A percentile compares a stretch with the other conserved stretches of the same genome.
phyloP scores from a whole-genome alignment of 768 basidiomycete genomes.

The Lenzites betulinus region DNA sequence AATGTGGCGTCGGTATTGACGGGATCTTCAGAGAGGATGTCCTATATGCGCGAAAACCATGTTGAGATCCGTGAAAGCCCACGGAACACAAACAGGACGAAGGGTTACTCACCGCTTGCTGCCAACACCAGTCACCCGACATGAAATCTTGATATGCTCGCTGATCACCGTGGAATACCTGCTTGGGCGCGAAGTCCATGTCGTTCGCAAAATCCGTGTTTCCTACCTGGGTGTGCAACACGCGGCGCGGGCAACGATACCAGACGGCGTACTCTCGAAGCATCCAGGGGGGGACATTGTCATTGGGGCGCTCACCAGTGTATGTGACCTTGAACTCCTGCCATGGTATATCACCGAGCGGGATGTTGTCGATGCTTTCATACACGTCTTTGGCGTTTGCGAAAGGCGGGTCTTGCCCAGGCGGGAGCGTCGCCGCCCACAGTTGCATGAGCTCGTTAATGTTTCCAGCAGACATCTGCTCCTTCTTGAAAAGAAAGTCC shows the following conservation, averaged over 20 bases:
- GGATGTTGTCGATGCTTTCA: conserved; percentile 31
- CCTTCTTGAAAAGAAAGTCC: conserved; percentile 14
- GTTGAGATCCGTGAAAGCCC: no score
- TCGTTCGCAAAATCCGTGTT: conserved; percentile 24
- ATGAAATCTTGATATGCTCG: conserved; percentile 23
- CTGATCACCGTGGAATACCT: conserved; percentile 10
- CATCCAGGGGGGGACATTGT: conserved; percentile 30
- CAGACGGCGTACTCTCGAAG: conserved; percentile 23
- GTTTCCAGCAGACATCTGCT: conserved; percentile 8
- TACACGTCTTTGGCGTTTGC: conserved; percentile 24
- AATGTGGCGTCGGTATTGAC: background rate
- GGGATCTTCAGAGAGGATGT: background rate
- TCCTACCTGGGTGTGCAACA: conserved; percentile 24
- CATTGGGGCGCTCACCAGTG: background rate
- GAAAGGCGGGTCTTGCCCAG: background rate
- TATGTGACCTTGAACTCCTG: conserved; percentile 35
- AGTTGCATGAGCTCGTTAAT: conserved; percentile 22
- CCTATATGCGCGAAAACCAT: background rate
- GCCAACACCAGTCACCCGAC: conserved; percentile 12
- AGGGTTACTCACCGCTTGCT: conserved; percentile 7
- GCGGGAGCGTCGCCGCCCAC: conserved; percentile 3
- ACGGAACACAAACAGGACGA: no score
- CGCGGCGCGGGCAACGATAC: conserved; percentile 19
- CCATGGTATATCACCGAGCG: conserved; percentile 42
- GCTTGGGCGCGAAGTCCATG: conserved; percentile 27